Percentiles rank a stretch among this genome's conserved stretches.
phyloP scores from a whole-genome alignment of 75 land plant genomes.

The Adiantum capillusveneris region DNA sequence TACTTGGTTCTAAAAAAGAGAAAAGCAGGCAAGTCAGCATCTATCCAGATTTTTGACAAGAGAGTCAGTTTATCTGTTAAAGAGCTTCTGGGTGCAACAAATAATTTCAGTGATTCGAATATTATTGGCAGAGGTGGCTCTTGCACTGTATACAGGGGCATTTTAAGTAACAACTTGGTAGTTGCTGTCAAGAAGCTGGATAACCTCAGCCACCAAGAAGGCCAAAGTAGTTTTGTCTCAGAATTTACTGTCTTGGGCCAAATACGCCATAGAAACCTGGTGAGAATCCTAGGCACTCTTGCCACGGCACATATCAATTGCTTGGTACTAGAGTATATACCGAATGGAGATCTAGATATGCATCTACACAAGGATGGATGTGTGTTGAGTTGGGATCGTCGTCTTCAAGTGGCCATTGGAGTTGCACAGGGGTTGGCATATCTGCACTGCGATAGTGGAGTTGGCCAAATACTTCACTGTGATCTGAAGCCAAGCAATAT shows the following conservation, averaged over 20 bases:
- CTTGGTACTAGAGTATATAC: constrained; percentile 59
- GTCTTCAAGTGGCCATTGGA: constrained; percentile 33
- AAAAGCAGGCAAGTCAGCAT: background rate
- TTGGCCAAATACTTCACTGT: constrained; percentile 44
- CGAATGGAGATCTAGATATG: constrained; percentile 51
- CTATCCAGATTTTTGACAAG: constrained; percentile 11
- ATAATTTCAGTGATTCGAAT: constrained; percentile 6
- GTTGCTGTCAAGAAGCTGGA: constrained; percentile 30
- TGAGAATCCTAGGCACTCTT: constrained; percentile 55
- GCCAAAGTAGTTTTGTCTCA: constrained; percentile 27
- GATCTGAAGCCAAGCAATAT: constrained; percentile 50
- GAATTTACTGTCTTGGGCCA: constrained; percentile 48
- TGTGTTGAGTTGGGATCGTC: constrained; percentile 27
- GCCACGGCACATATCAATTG: constrained; percentile 23
- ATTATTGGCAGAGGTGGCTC: constrained; percentile 19
- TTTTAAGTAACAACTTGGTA: constrained; percentile 3
- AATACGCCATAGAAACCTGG: constrained; percentile 56
- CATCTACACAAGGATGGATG: constrained; percentile 20
- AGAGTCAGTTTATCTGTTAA: constrained; percentile 12
- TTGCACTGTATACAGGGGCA: constrained; percentile 26
- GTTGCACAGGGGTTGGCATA: constrained; percentile 56
- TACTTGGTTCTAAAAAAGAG: constrained; percentile 2
- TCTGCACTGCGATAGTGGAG: constrained; percentile 49
- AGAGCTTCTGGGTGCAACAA: constrained; percentile 18
- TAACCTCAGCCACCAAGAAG: background rate